Evolutionary conservation across 768 basidiomycete genomes (phyloP), one percentile per base, ranked within the genome.

Genomic region (Auriscalpium microsporum): DNA sequence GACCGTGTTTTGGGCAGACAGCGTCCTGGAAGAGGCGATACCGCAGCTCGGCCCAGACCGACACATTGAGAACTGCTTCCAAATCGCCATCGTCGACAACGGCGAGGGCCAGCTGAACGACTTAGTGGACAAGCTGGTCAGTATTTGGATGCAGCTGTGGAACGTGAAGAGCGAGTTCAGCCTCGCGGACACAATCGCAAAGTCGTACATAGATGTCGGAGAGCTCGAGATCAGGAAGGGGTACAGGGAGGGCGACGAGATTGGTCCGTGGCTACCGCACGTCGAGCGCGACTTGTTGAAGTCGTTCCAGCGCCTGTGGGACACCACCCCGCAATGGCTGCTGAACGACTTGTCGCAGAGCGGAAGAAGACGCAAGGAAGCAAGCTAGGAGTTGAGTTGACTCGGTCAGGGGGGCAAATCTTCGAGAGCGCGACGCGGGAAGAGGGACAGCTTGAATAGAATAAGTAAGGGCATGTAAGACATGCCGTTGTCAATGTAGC

Each of bases 111-210:
- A 64, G 23, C 64, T 72, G 64, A 45, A 42, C 38, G 67, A 70
- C 45, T 69, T 72, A 50, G 53, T 68, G 23, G 55, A 45, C 23
- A 66, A 66, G 51, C 57, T 72, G 23, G 61, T 62, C 44, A 36
- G 53, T 17, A 52, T 69, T 16, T 70, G 68, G 70, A 63, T 60
- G 38, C 61, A 57, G 50, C 63, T 66, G 21, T 66, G 71, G 56
- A 52, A 53, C 17, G 64, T 66, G 42, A 34, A 45, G 14, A 57
- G 65, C 51, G 56, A 56, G 57, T 8, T n/a, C 16, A 36, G 38
- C 34, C 28, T 50, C 10, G 14, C 21, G 1, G 8, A 14, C 28
- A 14, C 17, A 17, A 50, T 35, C 28, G 21, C 16, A 10, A 23
- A 50, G 50, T 10, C 34, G 17, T 50, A 38, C 23, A 10, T 48